Evolutionary conservation across 2,329 filamentous ascomycete species (phyloP), one percentile per base, ranked within the genome.

Genomic region (Ophiostoma populinum): DNA sequence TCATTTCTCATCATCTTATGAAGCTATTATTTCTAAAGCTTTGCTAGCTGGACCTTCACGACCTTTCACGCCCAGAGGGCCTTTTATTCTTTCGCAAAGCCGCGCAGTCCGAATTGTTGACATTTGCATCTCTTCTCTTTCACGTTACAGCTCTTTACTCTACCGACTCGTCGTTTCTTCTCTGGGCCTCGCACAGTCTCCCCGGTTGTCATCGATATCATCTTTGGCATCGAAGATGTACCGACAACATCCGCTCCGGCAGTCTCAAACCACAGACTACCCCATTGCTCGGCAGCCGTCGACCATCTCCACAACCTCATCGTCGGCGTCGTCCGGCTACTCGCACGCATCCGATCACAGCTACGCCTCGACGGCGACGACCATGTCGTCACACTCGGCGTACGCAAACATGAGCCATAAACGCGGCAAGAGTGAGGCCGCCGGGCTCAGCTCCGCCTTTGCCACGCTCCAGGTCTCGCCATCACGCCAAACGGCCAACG

Each of bases 351-450:
- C 73, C 3, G 68, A 74, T 28, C 60, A 67, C 15, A 36, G 33
- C 13, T 22, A 36, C 25, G 17, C 21, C 21, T 40, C 38, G 6
- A 58, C 64, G 36, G 70, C 73, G 25, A 82, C 76, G 52, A 79
- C 79, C 32, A 62, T 77, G 44, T 81, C 78, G 13, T 87, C 72
- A 43, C 67, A 67, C n/a, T 82, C 80, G 22, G 62, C 61, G 30
- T 69, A 70, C 52, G 54, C 55, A 40, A 51, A 51, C 40, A 47
- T 55, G 40, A 63, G 65, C 32, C 81, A 87, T 50, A 79, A 74
- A 53, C 72, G 82, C 51, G 80, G 80, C 41, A 67, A 75, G 53
- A 87, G 80, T 56, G 80, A 90, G 61, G 68, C 40, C 62, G 63
- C 28, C 65, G 73, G 49, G 51, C 63, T 45, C 55, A 62, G 40